phyloP scores from a whole-genome alignment of 2,329 filamentous ascomycete species.

The Pseudogymnoascus sp. region DNA sequence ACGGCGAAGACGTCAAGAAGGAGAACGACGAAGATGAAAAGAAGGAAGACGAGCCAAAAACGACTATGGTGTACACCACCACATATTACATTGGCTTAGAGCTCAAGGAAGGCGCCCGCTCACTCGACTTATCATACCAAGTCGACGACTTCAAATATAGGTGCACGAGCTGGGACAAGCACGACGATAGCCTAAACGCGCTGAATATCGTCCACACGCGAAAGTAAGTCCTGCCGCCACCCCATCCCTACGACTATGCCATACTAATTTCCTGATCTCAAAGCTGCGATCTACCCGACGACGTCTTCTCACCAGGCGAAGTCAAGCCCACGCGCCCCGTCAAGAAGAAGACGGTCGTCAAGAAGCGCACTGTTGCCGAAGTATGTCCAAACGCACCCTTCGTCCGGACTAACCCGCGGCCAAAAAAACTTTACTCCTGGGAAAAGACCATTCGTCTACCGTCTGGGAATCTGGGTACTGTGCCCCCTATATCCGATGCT shows the following conservation, averaged over 20 bases:
- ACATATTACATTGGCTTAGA: slow-evolving; percentile 93
- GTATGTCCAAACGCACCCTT: slow-evolving; percentile 22
- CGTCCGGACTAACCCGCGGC: slow-evolving; percentile 4
- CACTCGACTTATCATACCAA: slow-evolving; percentile 71
- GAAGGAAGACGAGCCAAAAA: slow-evolving; percentile 24
- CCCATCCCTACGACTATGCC: not conserved
- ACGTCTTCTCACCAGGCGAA: slow-evolving; percentile 81
- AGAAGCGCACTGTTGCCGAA: slow-evolving; percentile 26
- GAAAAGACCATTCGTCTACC: slow-evolving; percentile 1
- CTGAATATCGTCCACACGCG: slow-evolving; percentile 68
- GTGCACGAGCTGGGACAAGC: slow-evolving; percentile 69
- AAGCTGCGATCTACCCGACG: slow-evolving; percentile 80
- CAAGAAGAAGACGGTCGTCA: slow-evolving; percentile 24
- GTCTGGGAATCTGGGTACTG: slow-evolving; percentile 3
- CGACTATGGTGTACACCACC: slow-evolving; percentile 63
- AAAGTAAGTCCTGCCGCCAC: slow-evolving; percentile 53
- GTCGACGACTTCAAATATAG: slow-evolving; percentile 82
- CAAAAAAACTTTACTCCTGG: not conserved
- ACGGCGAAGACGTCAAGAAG: slow-evolving; percentile 31
- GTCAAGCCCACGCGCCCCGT: slow-evolving; percentile 45
- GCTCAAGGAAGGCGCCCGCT: slow-evolving; percentile 62
- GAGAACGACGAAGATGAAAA: slow-evolving; percentile 33
- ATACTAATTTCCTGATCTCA: slow-evolving; percentile 20
- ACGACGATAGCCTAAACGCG: slow-evolving; percentile 66
- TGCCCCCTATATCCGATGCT: slow-evolving; percentile 1